Evolutionary conservation across 495 filamentous ascomycete species (phyloP).

Genomic region (Penicillium riverlandense): DNA sequence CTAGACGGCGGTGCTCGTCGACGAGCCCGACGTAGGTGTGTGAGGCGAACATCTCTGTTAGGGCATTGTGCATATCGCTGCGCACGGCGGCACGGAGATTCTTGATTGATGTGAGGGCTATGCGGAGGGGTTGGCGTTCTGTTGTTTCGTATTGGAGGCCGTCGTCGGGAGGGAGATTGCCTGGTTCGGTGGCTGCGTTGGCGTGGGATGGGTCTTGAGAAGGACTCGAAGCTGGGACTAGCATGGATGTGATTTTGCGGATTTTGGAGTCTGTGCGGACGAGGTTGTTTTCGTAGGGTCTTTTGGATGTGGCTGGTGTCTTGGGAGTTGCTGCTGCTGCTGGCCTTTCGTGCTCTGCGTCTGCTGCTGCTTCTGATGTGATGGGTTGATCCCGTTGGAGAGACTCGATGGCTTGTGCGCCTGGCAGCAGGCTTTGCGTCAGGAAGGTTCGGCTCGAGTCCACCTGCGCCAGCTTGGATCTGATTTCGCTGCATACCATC

Average conservation of each 20-base stretch:
- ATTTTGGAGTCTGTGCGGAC: slow-evolving; percentile 84
- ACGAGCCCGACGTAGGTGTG: slow-evolving; percentile 94
- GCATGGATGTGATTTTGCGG: slow-evolving; percentile 95
- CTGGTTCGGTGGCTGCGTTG: slow-evolving; percentile 7
- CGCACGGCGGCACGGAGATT: slow-evolving; percentile 75
- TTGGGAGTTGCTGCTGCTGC: slow-evolving; percentile 14
- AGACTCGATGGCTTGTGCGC: slow-evolving; percentile 33
- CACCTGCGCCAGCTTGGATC: slow-evolving; percentile 72
- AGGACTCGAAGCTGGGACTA: slow-evolving; percentile 41
- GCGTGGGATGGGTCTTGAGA: slow-evolving; percentile 10
- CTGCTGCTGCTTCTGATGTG: slow-evolving; percentile 5
- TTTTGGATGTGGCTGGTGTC: slow-evolving; percentile 42
- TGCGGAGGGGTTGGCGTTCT: slow-evolving; percentile 59
- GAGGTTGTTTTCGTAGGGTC: slow-evolving; percentile 80
- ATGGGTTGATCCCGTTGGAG: slow-evolving; percentile 10
- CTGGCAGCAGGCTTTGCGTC: slow-evolving; percentile 84
- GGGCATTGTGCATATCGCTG: slow-evolving; percentile 76
- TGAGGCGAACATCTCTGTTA: slow-evolving; percentile 82
- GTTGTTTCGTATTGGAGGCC: slow-evolving; percentile 63
- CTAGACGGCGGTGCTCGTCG: slow-evolving; percentile 78
- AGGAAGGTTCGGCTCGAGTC: slow-evolving; percentile 93
- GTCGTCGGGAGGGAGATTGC: slow-evolving; percentile 23
- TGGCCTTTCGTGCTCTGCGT: slow-evolving; percentile 2
- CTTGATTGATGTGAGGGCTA: slow-evolving; percentile 73
- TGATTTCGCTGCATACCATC: slow-evolving; percentile 73